These are phyloP conservation scores for Nicotiana knightiana DNA, from an alignment of 257 asterid genomes.

Conservation along the genomic window DNA sequence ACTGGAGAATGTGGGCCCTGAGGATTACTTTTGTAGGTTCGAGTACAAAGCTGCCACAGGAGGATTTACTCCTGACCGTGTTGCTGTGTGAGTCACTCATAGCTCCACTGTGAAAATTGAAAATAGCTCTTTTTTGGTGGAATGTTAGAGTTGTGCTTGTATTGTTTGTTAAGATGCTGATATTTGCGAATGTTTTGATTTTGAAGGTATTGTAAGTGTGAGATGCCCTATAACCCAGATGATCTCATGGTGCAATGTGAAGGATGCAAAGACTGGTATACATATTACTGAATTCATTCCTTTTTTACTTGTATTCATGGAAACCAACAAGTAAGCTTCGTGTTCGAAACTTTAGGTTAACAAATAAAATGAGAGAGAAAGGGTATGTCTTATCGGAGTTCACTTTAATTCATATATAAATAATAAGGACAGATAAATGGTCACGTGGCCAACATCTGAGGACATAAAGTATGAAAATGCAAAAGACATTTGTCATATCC, in stretches of 20 bases:
- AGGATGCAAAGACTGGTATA: constrained; percentile 60
- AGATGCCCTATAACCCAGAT: constrained; percentile 86
- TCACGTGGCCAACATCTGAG: background rate
- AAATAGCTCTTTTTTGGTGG: background rate
- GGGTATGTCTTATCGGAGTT: background rate
- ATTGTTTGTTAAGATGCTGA: background rate
- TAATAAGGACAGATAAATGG: background rate
- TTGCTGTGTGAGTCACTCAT: constrained; percentile 68
- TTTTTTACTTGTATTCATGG: background rate
- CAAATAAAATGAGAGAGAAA: background rate
- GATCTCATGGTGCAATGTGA: constrained; percentile 94
- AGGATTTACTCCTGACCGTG: constrained; percentile 85
- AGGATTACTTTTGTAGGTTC: constrained; percentile 25
- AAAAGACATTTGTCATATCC: background rate
- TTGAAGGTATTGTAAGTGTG: constrained; percentile 78
- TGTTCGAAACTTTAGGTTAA: background rate
- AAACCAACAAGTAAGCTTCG: background rate
- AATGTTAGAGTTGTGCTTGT: constrained; percentile 1
- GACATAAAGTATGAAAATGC: background rate
- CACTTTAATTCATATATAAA: background rate
- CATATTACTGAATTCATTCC: background rate
- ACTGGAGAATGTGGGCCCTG: constrained; percentile 76
- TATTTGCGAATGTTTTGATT: background rate
- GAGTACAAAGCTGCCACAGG: constrained; percentile 92
- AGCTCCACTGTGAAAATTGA: background rate